These are phyloP conservation scores for Suillus clintonianus DNA, from an alignment of 768 basidiomycete genomes.

Conservation along the genomic window DNA sequence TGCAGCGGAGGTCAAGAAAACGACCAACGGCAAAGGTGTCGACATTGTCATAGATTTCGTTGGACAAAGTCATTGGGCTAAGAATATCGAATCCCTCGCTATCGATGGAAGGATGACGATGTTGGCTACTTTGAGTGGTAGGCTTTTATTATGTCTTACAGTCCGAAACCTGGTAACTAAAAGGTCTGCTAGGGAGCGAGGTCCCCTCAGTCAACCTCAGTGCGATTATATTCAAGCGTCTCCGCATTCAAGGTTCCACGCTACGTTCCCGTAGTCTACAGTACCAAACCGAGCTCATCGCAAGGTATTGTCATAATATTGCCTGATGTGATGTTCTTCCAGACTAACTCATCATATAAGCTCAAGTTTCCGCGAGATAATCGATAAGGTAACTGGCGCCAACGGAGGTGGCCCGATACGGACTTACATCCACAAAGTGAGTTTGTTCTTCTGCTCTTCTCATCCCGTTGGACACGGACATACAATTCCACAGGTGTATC, in stretches of 20 bases:
- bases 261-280: constrained; percentile 70
- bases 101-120: constrained; percentile 76
- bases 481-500: constrained; percentile 57
- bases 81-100: constrained; percentile 71
- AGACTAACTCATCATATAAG: constrained; percentile 2
- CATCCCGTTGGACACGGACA: constrained; percentile 14
- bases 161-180: constrained; percentile 21
- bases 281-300: constrained; percentile 77
- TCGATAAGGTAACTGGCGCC: constrained; percentile 59
- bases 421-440: constrained; percentile 78
- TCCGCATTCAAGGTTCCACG: constrained; percentile 88
- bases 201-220: constrained; percentile 56
- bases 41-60: constrained; percentile 88
- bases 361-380: constrained; percentile 55
- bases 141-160: constrained; percentile 12
- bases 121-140: constrained; percentile 68
- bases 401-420: constrained; percentile 62
- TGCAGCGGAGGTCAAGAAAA: constrained; percentile 65
- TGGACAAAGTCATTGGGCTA: constrained; percentile 70
- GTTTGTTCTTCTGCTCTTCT: constrained; percentile 18
- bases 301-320: constrained; percentile 40
- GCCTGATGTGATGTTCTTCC: background rate
- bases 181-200: constrained; percentile 39
- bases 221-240: constrained; percentile 79
- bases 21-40: constrained; percentile 70